Base-by-base conservation (phyloP, 768 basidiomycete genomes). In the Holtermannia corniformis region DNA sequence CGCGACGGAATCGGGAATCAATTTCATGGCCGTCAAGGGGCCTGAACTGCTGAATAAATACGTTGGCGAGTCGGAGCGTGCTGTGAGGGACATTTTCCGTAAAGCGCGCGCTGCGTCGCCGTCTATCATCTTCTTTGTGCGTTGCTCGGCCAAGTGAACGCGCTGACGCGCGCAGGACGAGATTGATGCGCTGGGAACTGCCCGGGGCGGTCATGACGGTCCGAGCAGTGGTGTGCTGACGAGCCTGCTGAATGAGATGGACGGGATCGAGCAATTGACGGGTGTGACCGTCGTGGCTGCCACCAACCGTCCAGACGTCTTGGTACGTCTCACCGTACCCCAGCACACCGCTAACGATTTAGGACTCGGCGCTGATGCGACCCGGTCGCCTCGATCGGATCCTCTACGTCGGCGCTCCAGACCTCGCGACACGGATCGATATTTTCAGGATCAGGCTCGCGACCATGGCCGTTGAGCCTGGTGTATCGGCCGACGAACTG, bases 1-100 rank as follows among this genome's bases (percentile, higher is more conserved):
- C 68, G 92, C 92, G 14, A 86, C 82, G 24, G 92, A 95, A 72
- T 87, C 87, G 61, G 91, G 89, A 3, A 81, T 96, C 52, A 96
- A 96, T 70, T 96, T 96, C 70, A 80, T 99, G 41, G 90, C 93
- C 21, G 88, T 99, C 26, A 95, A 95, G 72, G 95, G 95, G 0
- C 91, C 95, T 0, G 95, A 99, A 80, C 93, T 99, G 0, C 70
- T 97, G 49, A 97, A 85, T 75, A 97, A 97, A 73, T 99, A 84
- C 63, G 90, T 99, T 16, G 95, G 95, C 20, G 95, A 99, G 74
- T 95, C 91, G 0, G 95, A 99, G 72, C 79, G 87, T 41, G 88
- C 89, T 0, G 86, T 99, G 13, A 81, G 95, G 26, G 93, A 97
- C 65, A 85, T 92, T 51, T 99, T 99, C 73, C 77, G 87, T 49